Base-by-base conservation (phyloP, 2,329 filamentous ascomycete species). In the Exophiala phaeomuriformis region DNA sequence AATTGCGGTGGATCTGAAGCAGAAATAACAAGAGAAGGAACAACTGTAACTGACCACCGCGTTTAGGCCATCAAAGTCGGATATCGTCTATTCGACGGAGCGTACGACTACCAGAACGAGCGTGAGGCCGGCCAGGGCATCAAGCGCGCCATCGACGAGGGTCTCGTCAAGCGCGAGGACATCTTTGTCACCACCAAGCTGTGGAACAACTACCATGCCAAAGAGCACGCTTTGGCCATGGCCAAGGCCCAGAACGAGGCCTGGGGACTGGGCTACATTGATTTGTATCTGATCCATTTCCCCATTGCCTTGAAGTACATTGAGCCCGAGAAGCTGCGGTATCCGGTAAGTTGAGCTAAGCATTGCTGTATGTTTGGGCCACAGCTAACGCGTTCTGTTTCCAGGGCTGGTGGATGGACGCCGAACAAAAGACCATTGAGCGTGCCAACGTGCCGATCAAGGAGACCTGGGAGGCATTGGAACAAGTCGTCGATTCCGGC, bases 151-250 rank as follows among this genome's bases (percentile, higher is more conserved):
- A 88, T 93, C 72, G 79, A 85, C 67, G 88, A 93, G 6, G 86
- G 87, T 41, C 71, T 91, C 54, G 86, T 90, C 63, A 89, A 84
- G 76, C 85, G 88, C 56, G 82, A 87, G 71, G 88, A 95, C 28
- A 85, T 95, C 68, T 95, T 95, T 81, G 83, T 95, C 67, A 86
- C 90, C 61, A 89, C 85, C 72, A 95, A 95, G 78, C 84, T 95
- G 54, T 95, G 90, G 89, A 90, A 91, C 76, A 84, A 84, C 62
- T 95, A 90, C 81, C 88, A 95, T 77, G 85, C 91, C 65, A 78
- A 77, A 64, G 84, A 91, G 63, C 79, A 80, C 64, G 87, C 91
- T 58, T 82, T 85, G 72, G 83, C 83, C 54, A 89, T 93, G 67
- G 79, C 77, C 71, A 81, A 81, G 70, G 84, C 84, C 67, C 86